Percentiles rank a stretch among this genome's conserved stretches.
Evolutionary conservation across 768 basidiomycete species (phyloP).

Genomic region (Lactifluus pinguis): DNA sequence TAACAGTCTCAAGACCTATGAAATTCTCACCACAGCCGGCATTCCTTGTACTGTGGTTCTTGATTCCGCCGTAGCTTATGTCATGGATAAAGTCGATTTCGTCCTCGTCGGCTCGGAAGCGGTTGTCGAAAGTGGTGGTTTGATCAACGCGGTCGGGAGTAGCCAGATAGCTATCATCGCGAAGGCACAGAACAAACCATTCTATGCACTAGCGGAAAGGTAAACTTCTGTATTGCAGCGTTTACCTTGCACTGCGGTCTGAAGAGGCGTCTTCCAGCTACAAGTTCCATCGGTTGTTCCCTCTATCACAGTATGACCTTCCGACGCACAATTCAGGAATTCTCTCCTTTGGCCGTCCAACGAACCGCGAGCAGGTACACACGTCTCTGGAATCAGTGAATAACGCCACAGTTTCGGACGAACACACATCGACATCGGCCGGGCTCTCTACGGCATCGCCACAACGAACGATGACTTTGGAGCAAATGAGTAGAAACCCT

Average conservation of each 20-base stretch:
- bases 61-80: conserved; percentile 94
- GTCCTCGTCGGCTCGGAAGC: conserved; percentile 97
- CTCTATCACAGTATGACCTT: conserved; percentile 83
- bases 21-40: conserved; percentile 76
- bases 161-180: conserved; percentile 97
- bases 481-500: conserved; percentile 78
- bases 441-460: conserved; percentile 20
- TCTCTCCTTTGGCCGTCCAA: conserved; percentile 52
- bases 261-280: conserved; percentile 44
- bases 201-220: conserved; percentile 94
- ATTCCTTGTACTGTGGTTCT: conserved; percentile 92
- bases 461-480: conserved; percentile 56
- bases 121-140: conserved; percentile 91
- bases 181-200: conserved; percentile 88
- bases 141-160: conserved; percentile 89
- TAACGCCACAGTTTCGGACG: neutral
- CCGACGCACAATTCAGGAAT: conserved; percentile 72
- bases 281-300: conserved; percentile 96
- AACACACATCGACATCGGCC: conserved; percentile 18
- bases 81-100: conserved; percentile 94
- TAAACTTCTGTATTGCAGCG: conserved; percentile 20
- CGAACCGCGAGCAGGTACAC: conserved; percentile 8
- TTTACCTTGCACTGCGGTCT: neutral
- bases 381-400: neutral
- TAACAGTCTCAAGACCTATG: conserved; percentile 81